These are phyloP conservation scores for Diplocarpon rosae DNA, from an alignment of 2,329 filamentous ascomycete genomes.

Conservation along the genomic window DNA sequence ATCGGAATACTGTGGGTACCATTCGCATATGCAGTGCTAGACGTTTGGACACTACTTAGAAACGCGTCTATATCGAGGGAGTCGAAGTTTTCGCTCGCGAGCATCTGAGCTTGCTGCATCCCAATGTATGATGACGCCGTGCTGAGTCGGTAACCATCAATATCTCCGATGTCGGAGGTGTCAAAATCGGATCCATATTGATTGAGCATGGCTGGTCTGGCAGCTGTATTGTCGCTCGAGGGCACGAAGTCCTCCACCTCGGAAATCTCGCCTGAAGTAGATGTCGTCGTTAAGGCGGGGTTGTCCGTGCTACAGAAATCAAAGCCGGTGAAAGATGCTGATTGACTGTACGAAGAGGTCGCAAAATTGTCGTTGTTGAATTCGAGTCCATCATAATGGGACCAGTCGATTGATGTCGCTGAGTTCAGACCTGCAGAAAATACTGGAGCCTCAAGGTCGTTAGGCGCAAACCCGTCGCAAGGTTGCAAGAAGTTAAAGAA, in stretches of 20 bases:
- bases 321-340: slow-evolving; percentile 41
- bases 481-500: slow-evolving; percentile 31
- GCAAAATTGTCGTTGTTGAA: slow-evolving; percentile 39
- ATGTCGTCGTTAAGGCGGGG: slow-evolving; percentile 43
- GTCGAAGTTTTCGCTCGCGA: slow-evolving; percentile 36
- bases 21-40: slow-evolving; percentile 7
- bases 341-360: slow-evolving; percentile 44
- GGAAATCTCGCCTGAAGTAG: slow-evolving; percentile 56
- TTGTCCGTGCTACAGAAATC: slow-evolving; percentile 46
- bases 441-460: slow-evolving; percentile 39
- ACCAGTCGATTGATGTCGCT: slow-evolving; percentile 41
- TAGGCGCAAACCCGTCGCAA: slow-evolving; percentile 42
- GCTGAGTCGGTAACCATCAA: slow-evolving; percentile 39
- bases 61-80: slow-evolving; percentile 46
- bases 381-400: slow-evolving; percentile 40
- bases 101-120: slow-evolving; percentile 35
- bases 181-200: slow-evolving; percentile 30
- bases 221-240: slow-evolving; percentile 30
- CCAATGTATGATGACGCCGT: slow-evolving; percentile 37
- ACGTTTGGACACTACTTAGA: slow-evolving; percentile 30
- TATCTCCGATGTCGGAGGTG: slow-evolving; percentile 30
- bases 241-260: slow-evolving; percentile 49
- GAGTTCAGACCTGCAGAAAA: slow-evolving; percentile 51
- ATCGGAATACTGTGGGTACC: slow-evolving; percentile 17
- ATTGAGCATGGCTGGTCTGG: slow-evolving; percentile 29